phyloP scores from a whole-genome alignment of 345 rosid species.

The Zanthoxylum bungeanum region DNA sequence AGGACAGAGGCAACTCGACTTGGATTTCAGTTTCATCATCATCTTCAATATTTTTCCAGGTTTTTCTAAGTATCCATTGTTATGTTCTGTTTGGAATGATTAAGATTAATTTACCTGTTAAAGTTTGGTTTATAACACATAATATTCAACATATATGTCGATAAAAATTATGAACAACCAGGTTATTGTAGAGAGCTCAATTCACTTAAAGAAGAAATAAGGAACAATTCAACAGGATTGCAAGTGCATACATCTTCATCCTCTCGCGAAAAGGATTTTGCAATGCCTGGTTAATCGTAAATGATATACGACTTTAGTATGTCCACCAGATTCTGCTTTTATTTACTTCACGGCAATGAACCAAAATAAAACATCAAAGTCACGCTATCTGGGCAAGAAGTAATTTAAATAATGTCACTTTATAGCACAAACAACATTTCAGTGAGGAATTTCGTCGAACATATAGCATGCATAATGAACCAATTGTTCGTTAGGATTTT shows the following conservation, averaged over 20 bases:
- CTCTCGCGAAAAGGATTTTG: neutral
- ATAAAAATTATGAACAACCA: neutral
- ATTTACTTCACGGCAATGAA: neutral
- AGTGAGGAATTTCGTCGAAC: neutral
- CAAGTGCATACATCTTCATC: conserved; percentile 21
- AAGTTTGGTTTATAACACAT: too few species aligned
- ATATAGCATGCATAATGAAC: neutral
- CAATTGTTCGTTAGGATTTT: too few species aligned
- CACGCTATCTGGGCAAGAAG: neutral
- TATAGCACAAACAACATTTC: neutral
- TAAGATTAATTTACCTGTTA: too few species aligned
- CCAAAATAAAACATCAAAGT: neutral
- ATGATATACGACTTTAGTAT: neutral
- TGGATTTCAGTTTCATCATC: too few species aligned
- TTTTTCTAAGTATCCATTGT: too few species aligned
- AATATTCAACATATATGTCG: too few species aligned
- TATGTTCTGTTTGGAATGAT: too few species aligned
- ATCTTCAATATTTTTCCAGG: too few species aligned
- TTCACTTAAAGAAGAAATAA: neutral
- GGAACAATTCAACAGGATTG: neutral
- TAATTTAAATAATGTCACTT: neutral
- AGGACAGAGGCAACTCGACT: too few species aligned
- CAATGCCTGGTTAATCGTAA: neutral
- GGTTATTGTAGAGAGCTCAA: neutral
- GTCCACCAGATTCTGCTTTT: neutral